Base-by-base conservation (phyloP, 140 eudicot species). In the Senecio squalidus region DNA sequence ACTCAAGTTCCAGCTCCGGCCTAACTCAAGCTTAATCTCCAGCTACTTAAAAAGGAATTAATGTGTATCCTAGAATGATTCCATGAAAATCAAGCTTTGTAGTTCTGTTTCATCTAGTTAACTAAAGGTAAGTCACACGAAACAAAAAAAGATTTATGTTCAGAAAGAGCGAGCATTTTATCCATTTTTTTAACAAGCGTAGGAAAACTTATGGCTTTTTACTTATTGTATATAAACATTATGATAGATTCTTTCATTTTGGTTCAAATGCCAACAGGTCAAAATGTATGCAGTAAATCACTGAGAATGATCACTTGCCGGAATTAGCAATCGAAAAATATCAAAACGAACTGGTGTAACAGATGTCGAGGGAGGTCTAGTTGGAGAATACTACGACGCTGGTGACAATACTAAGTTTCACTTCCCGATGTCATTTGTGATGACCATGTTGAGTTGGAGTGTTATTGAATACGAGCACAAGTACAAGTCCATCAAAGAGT, bases 401-500 rank as follows among this genome's bases (percentile, higher is more conserved):
- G 99, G 99, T 9, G 99, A 93, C 65, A 88, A 79, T 22, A 56
- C 74, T 9, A 93, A 93, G 74, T 93, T 81, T 58, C 74, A 88
- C 66, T 93, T 84, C 41, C 99, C 99, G 0, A 84, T 84, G 96
- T 72, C 99, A 11, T 93, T 84, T 48, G 85, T 96, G 0, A 75
- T 93, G 94, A 84, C 99, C 0, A 80, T 93, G 94, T 59, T 93
- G 47, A 87, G 99, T 51, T 93, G 99, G 99, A 93, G 96, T 16
- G 75, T 84, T 1, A 82, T 93, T 53, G 99, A 93, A 24, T 93
- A 93, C 57, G 83, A 73, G 40, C 86, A 78, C 74, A 93, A 88
- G 72, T 93, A 84, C 71, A 69, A 61, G 26, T 79, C 68, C 60
- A 67, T 78, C 18, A 81, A 75, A 0, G 96, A 93, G 78, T 82